These are phyloP conservation scores for Gracilariopsis chorda DNA, from an alignment of 23 red algal species.

Conservation along the genomic window DNA sequence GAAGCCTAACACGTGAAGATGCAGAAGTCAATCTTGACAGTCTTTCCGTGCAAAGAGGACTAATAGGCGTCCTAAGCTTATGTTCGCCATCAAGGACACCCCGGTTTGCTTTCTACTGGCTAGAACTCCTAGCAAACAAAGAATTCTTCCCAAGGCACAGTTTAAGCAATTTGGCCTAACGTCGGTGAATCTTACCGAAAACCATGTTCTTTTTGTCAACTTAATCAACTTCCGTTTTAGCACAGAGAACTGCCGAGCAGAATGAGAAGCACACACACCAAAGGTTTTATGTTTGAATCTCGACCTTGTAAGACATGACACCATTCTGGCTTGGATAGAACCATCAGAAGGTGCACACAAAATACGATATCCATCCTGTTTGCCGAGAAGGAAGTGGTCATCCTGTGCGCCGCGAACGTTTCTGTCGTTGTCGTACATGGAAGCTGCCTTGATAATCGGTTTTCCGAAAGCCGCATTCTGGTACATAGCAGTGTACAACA, in stretches of 20 bases:
- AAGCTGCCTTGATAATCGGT: no score
- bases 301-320: conserved; percentile 89
- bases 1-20: no score
- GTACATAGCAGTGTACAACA: no score
- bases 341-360: conserved; percentile 41
- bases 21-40: conserved; percentile 9
- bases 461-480: no score
- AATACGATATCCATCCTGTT: no score
- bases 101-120: conserved; percentile 83
- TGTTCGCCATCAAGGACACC: conserved; percentile 54
- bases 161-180: conserved; percentile 23
- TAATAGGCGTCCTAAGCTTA: conserved; percentile 52
- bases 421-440: no score
- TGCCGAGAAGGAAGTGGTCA: no score
- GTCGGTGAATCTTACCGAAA: conserved; percentile 64
- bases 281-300: conserved; percentile 68
- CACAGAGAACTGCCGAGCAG: conserved; percentile 3
- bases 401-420: no score
- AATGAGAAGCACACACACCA: conserved; percentile 54
- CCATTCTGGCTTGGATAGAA: conserved; percentile 82
- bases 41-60: conserved; percentile 22
- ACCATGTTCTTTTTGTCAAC: conserved; percentile 72
- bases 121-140: conserved; percentile 71
- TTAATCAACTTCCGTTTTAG: conserved; percentile 26
- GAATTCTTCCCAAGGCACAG: conserved; percentile 54